Percentiles rank a stretch among this genome's conserved stretches.
phyloP scores from a whole-genome alignment of 208 protist species.

The Sergeia podlipaevii region DNA sequence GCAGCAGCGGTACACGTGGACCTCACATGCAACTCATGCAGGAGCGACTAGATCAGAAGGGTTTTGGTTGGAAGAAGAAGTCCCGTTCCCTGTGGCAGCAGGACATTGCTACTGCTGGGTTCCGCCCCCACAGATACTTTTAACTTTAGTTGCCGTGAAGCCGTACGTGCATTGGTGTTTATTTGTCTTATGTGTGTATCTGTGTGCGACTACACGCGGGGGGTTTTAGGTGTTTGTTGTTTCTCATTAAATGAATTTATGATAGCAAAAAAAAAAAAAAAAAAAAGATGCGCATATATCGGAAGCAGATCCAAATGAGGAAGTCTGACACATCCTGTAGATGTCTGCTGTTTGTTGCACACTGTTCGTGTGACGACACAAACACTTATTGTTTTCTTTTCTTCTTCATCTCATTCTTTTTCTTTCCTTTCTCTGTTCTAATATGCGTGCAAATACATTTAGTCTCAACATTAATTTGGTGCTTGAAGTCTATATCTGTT shows the following conservation, averaged over 20 bases:
- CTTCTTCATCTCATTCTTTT: constrained; percentile 5
- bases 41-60: constrained; percentile 79
- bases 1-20: constrained; percentile 57
- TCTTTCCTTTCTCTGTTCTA: background rate
- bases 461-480: too few relatives aligned
- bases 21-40: constrained; percentile 76
- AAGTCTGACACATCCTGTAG: too few relatives aligned
- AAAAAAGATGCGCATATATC: background rate
- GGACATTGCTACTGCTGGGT: constrained; percentile 75
- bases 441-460: too few relatives aligned
- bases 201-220: constrained; percentile 1
- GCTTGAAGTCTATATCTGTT: too few relatives aligned
- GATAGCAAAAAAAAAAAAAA: background rate
- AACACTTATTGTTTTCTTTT: constrained; percentile 8
- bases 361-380: too few relatives aligned
- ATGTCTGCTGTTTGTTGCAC: too few relatives aligned
- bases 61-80: constrained; percentile 87
- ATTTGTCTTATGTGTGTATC: background rate
- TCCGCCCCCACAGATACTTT: constrained; percentile 81
- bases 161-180: background rate
- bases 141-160: constrained; percentile 17
- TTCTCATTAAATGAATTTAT: background rate
- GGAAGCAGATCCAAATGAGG: too few relatives aligned
- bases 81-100: constrained; percentile 85
- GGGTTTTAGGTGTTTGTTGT: background rate